Conservation (phyloP, 768 basidiomycete genomes). For the Melanogaster broomeanus region DNA sequence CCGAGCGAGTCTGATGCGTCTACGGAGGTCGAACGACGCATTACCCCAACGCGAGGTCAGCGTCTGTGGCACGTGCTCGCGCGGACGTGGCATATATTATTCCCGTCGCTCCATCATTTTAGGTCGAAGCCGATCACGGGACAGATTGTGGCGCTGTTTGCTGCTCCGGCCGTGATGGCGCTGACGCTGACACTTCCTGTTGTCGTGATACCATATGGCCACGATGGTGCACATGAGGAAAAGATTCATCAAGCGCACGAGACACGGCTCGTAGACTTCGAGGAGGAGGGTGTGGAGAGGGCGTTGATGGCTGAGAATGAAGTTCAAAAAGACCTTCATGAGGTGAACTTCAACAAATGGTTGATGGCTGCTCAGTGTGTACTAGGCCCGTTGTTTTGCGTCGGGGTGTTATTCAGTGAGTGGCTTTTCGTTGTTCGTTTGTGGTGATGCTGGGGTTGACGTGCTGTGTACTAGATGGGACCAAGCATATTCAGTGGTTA, state of each 20-base stretch:
- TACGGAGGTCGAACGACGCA: constrained; percentile 46
- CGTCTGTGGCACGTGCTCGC: constrained; percentile 35
- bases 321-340: constrained; percentile 67
- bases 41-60: constrained; percentile 44
- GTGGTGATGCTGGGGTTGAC: background rate
- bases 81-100: constrained; percentile 62
- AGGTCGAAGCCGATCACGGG: constrained; percentile 66
- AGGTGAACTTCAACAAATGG: constrained; percentile 74
- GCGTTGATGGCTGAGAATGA: constrained; percentile 74
- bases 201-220: constrained; percentile 62
- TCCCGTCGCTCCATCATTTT: constrained; percentile 84
- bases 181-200: constrained; percentile 92
- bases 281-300: constrained; percentile 73
- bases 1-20: constrained; percentile 41
- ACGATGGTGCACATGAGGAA: constrained; percentile 17
- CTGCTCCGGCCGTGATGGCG: constrained; percentile 82
- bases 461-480: constrained; percentile 41
- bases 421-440: constrained; percentile 12
- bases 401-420: constrained; percentile 76
- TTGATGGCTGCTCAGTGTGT: constrained; percentile 83
- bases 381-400: constrained; percentile 79
- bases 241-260: constrained; percentile 36
- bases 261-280: constrained; percentile 62
- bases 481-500: constrained; percentile 48
- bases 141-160: constrained; percentile 74